phyloP scores from a whole-genome alignment of 805 yeast species.

The Kodamaea leandrae region DNA sequence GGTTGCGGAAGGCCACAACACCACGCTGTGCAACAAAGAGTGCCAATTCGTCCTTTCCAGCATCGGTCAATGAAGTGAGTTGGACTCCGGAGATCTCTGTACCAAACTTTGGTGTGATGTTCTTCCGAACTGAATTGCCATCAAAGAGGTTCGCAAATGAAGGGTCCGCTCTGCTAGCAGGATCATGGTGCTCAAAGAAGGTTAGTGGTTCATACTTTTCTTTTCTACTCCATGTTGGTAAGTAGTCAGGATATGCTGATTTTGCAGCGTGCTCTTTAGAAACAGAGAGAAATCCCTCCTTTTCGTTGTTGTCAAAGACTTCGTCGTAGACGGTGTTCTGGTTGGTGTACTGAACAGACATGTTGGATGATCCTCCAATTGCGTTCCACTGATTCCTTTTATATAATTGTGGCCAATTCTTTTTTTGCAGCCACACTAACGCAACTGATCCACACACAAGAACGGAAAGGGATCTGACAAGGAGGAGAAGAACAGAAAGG shows the following conservation, averaged over 20 bases:
- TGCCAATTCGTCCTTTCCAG: conserved; percentile 20
- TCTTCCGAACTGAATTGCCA: conserved; percentile 5
- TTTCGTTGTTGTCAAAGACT: conserved; percentile 16
- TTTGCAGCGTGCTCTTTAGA: conserved; percentile 9
- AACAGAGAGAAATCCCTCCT: conserved; percentile 20
- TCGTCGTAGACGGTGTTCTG: conserved; percentile 23
- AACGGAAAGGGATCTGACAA: background rate
- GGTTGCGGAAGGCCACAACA: conserved; percentile 20
- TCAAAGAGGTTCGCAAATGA: conserved; percentile 13
- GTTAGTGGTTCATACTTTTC: conserved; percentile 16
- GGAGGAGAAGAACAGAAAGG: background rate
- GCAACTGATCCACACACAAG: background rate
- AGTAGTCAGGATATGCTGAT: conserved; percentile 12
- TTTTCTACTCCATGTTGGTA: conserved; percentile 19
- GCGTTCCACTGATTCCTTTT: too few relatives aligned
- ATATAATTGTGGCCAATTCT: background rate
- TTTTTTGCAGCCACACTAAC: conserved; percentile 10
- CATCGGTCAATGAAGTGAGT: conserved; percentile 14
- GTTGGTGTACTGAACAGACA: conserved; percentile 14
- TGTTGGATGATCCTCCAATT: too few relatives aligned
- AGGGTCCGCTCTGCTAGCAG: conserved; percentile 19
- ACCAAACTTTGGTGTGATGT: conserved; percentile 20
- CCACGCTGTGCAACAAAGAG: conserved; percentile 20
- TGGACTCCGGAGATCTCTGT: conserved; percentile 16
- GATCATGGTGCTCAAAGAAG: conserved; percentile 16